Base-by-base conservation (phyloP, 1,284 basidiomycete species). In the Golubevia pallescens region DNA sequence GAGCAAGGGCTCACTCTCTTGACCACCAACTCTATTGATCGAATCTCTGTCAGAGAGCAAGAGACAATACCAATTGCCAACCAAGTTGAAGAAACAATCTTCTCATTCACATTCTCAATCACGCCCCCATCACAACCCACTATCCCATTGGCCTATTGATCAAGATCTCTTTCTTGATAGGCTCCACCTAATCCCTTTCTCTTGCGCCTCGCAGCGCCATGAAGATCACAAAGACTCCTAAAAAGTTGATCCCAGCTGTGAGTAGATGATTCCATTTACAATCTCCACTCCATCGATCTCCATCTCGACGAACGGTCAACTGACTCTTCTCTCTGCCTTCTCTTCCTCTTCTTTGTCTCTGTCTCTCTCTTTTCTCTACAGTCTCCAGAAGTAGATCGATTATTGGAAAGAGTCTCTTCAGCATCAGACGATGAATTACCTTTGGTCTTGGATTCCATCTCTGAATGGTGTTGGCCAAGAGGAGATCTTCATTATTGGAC, bases 401-500 rank as follows among this genome's bases (percentile, higher is more conserved):
- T 84, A 24, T 71, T 80, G 34, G 69, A 73, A 52, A 73, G 70
- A 54, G 69, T 85, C 58, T 55, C 64, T 51, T 70, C 75, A 5
- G 70, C 74, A 19, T 58, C 73, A 34, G 78, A 84, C 23, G 74
- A 79, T 28, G 78, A 78, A 61, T 70, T 85, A n/a, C 77, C 81
- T 0, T 62, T 52, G 19, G 66, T 79, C 14, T 69, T 85, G 51
- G 74, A 74, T 60, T 62, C 65, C 61, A 68, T 85, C 54, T 73
- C 74, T 13, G 75, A 80, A 60, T 99, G 97, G 97, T 92, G 90
- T 86, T 99, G 94, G 92, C 94, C 95, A 28, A 90, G 97, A 72
- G 96, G 95, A 66, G 97, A 99, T 88, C 89, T 99, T 67, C 94
- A 97, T 87, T 92, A 93, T 66, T 99, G 97, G 97, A 92, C 94